Evolutionary conservation across 257 asterid species (phyloP).

Genomic region (Forsythia viridissima): DNA sequence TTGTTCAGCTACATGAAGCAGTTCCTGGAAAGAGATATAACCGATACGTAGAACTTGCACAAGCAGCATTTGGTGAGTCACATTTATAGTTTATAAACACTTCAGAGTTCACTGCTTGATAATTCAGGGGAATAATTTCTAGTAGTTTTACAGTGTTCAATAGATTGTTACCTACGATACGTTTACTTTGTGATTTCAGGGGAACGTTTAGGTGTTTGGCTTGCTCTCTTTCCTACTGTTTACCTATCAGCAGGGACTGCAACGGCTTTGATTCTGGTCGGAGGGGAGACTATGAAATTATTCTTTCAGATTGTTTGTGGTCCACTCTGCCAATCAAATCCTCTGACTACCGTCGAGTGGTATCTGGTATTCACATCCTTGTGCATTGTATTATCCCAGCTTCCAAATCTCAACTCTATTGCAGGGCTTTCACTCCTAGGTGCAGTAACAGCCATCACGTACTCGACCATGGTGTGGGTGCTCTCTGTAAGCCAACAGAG

Average conservation of each 20-base stretch:
- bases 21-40: constrained; percentile 97
- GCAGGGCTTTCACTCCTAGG: constrained; percentile 97
- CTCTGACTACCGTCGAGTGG: constrained; percentile 96
- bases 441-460: constrained; percentile 91
- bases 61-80: constrained; percentile 90
- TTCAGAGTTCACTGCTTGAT: neutral
- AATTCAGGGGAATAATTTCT: neutral
- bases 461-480: constrained; percentile 92
- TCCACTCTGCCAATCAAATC: constrained; percentile 85
- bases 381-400: constrained; percentile 90
- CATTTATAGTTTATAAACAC: neutral
- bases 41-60: constrained; percentile 98
- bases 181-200: constrained; percentile 43
- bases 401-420: constrained; percentile 94
- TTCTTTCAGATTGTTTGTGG: constrained; percentile 96
- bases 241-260: constrained; percentile 97
- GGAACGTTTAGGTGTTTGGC: constrained; percentile 91
- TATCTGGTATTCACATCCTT: constrained; percentile 92
- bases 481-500: constrained; percentile 87
- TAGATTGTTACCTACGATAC: neutral
- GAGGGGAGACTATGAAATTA: constrained; percentile 98
- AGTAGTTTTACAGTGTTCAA: neutral
- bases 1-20: constrained; percentile 97
- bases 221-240: constrained; percentile 94
- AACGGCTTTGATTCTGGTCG: constrained; percentile 86